phyloP scores from a whole-genome alignment of 2,329 filamentous ascomycete genomes.

The Penicillium sp. region DNA sequence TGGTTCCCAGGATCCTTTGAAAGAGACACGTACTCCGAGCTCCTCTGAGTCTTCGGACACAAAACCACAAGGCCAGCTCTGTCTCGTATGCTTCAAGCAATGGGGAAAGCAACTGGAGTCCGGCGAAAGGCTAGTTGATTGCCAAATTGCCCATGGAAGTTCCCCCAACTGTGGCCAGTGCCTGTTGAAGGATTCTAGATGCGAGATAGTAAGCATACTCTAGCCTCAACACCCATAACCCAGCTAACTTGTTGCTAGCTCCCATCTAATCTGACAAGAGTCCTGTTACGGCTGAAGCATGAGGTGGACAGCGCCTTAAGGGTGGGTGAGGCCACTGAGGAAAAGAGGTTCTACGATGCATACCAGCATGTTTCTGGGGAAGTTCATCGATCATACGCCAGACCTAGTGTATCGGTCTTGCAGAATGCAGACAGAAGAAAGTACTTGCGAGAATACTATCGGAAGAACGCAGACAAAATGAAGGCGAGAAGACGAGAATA shows the following conservation, averaged over 20 bases:
- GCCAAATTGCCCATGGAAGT: background rate
- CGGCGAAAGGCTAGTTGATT: background rate
- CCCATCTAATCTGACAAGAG: background rate
- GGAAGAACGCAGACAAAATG: background rate
- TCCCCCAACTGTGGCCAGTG: background rate
- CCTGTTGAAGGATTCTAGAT: background rate
- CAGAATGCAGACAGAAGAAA: background rate
- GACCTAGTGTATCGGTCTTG: background rate
- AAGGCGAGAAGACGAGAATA: background rate
- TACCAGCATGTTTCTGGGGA: background rate
- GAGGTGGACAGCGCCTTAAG: background rate
- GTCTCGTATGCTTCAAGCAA: background rate
- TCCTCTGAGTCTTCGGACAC: background rate
- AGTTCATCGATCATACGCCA: background rate
- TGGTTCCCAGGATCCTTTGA: background rate
- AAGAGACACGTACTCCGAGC: background rate
- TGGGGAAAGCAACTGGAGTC: background rate
- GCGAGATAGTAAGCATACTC: background rate
- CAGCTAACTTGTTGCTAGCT: background rate
- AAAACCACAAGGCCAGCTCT: background rate
- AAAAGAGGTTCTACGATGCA: background rate
- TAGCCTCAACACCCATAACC: background rate
- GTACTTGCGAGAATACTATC: accelerated
- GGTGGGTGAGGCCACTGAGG: background rate
- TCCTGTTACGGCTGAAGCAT: background rate